Percentiles rank a stretch among this genome's conserved stretches.
These are phyloP conservation scores for Wickerhamiella brachini DNA, from an alignment of 805 yeast genomes.

Conservation along the genomic window DNA sequence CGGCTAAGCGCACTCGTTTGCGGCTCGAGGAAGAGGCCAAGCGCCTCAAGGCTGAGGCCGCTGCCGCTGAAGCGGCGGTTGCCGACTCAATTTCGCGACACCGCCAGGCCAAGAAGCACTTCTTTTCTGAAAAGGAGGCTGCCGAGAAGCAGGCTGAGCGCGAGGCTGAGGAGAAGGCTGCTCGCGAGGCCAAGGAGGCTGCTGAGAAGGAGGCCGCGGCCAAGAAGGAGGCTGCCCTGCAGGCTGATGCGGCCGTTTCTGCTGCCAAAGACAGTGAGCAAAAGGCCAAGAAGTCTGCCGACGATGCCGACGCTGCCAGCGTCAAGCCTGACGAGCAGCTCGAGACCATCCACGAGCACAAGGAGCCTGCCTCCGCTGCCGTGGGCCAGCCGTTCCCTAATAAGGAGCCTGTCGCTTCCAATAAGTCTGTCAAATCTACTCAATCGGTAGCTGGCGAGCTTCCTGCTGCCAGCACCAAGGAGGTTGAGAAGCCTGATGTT, in stretches of 20 bases:
- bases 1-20: constrained; percentile 13
- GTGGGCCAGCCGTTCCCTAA: neutral
- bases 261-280: constrained; percentile 11
- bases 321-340: constrained; percentile 12
- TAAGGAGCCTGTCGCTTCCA: constrained; percentile 4
- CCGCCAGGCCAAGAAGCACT: constrained; percentile 16
- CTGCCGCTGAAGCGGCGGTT: constrained; percentile 16
- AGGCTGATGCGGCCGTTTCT: constrained; percentile 10
- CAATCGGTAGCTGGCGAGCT: neutral
- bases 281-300: constrained; percentile 19
- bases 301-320: constrained; percentile 21
- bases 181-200: constrained; percentile 9
- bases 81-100: constrained; percentile 15
- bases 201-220: constrained; percentile 10
- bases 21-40: constrained; percentile 11
- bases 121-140: constrained; percentile 16
- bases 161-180: constrained; percentile 26
- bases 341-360: constrained; percentile 5
- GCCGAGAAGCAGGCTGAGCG: constrained; percentile 19
- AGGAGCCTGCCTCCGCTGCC: constrained; percentile 6
- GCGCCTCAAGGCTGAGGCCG: constrained; percentile 10
- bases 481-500: neutral
- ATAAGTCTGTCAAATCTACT: neutral
- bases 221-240: constrained; percentile 1
- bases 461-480: neutral